Base-by-base conservation (phyloP, 2,329 filamentous ascomycete species). In the Achaetomium macrosporum region DNA sequence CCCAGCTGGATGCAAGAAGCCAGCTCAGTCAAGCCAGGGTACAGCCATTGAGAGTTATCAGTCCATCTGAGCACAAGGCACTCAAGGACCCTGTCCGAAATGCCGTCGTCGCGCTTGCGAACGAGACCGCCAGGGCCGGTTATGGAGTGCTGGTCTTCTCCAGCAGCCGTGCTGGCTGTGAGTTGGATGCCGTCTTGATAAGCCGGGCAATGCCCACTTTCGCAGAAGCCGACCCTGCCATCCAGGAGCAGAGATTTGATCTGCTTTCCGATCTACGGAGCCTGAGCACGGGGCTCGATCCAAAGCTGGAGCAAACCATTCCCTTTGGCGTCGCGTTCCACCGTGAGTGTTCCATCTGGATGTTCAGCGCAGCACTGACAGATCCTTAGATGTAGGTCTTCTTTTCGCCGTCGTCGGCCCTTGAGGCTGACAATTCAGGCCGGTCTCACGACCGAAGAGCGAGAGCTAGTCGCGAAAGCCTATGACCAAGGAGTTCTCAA, bases 111-210 rank as follows among this genome's bases (percentile, higher is more conserved):
- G 76, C 86, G 0, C 73, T 91, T 31, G 78, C 86, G 1, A 76
- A 80, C 49, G 86, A 89, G 63, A 89, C 85, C 4, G 85, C 80
- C 0, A 71, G 70, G n/a, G 76, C 78, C 39, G 86, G 85, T 1
- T 87, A 83, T 63, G 87, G 87, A 4, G 85, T 80, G 4, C 73
- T 91, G 33, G 79, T 91, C 1, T 91, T 91, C 65, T 87, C 85
- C 55, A 80, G 83, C 51, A 90, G 85, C 62, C 81, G 87, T 9
- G 72, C 76, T 48, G 76, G 78, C 11, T 87, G 84, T 61, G 87
- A 90, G 66, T 75, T 76, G 5, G 81, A 87, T 61, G 85, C 87
- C n/a, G 68, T 76, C 12, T 71, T 85, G 41, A 85, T 91, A 48
- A 83, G 83, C 59, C 77, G 82, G 51, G 83, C 81, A 10, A 76